These are phyloP conservation scores for Acanthamoeba lenticulata DNA, from an alignment of 208 protist species.

Conservation along the genomic window DNA sequence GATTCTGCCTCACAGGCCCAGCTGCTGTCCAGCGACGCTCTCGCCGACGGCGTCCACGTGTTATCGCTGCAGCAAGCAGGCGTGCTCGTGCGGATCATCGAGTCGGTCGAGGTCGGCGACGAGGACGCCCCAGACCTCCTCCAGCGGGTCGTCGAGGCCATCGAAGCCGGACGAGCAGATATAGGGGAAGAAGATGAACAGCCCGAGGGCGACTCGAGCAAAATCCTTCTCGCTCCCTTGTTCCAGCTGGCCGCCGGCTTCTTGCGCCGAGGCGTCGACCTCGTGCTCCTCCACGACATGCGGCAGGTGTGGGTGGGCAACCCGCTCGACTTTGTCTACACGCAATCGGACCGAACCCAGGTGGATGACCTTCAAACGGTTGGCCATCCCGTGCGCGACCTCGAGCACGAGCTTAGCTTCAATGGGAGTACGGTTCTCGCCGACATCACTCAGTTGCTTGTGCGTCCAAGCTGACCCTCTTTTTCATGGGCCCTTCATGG, in stretches of 20 bases:
- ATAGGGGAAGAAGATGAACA: background rate
- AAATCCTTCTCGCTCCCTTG: background rate
- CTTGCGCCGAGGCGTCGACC: background rate
- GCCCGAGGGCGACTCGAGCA: background rate
- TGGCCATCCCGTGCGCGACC: background rate
- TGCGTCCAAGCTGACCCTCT: background rate
- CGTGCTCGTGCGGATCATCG: too few relatives aligned
- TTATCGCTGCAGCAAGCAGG: background rate
- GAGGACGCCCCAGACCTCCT: too few relatives aligned
- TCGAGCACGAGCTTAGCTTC: background rate
- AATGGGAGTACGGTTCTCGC: background rate
- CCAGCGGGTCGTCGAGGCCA: too few relatives aligned
- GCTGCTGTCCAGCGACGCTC: background rate
- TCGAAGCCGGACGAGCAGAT: background rate
- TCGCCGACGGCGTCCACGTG: too few relatives aligned
- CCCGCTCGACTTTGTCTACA: constrained; percentile 18
- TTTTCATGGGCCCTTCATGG: too few relatives aligned
- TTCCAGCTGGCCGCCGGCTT: background rate
- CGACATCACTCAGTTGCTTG: background rate
- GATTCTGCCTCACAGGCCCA: background rate
- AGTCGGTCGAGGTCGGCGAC: too few relatives aligned
- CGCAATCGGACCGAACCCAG: background rate
- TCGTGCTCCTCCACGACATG: constrained; percentile 3
- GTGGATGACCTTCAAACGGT: constrained; percentile 40
- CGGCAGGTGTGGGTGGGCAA: constrained; percentile 48